These are phyloP conservation scores for Gossypium ekmanianum DNA, from an alignment of 345 rosid species.

Conservation along the genomic window DNA sequence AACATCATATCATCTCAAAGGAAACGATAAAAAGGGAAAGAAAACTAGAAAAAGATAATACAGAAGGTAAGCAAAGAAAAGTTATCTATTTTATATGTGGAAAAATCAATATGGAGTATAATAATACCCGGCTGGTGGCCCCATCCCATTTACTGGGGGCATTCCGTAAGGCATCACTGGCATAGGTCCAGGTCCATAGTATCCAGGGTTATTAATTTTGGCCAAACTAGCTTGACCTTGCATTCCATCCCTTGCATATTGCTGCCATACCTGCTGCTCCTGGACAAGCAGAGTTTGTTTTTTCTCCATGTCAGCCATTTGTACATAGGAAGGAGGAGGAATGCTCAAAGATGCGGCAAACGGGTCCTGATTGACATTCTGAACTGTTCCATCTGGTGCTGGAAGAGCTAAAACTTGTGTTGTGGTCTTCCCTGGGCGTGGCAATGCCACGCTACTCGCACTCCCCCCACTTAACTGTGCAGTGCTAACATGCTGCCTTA, in stretches of 20 bases:
- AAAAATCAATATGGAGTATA: constrained; percentile 36
- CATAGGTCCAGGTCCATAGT: constrained; percentile 33
- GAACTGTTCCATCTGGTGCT: constrained; percentile 72
- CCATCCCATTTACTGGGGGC: constrained; percentile 52
- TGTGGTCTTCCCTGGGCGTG: constrained; percentile 37
- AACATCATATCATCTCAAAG: constrained; percentile 22
- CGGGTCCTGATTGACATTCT: constrained; percentile 64
- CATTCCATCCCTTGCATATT: constrained; percentile 71
- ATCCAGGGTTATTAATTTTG: constrained; percentile 43
- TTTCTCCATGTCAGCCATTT: constrained; percentile 82
- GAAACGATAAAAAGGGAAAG: constrained; percentile 6
- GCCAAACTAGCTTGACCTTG: constrained; percentile 71
- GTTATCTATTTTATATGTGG: constrained; percentile 19
- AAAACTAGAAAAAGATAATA: constrained; percentile 15
- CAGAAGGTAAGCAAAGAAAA: constrained; percentile 27
- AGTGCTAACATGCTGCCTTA: constrained; percentile 57
- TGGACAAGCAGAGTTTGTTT: constrained; percentile 60
- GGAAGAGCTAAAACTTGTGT: constrained; percentile 70
- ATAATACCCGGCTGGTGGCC: constrained; percentile 50
- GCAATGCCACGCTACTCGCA: constrained; percentile 73
- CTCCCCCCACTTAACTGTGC: constrained; percentile 64
- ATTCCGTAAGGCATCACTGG: constrained; percentile 51
- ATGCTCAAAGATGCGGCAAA: constrained; percentile 59
- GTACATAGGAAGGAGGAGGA: constrained; percentile 78
- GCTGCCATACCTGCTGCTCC: constrained; percentile 83